Conservation (phyloP, 768 basidiomycete genomes). For the Collybia mongolica region DNA sequence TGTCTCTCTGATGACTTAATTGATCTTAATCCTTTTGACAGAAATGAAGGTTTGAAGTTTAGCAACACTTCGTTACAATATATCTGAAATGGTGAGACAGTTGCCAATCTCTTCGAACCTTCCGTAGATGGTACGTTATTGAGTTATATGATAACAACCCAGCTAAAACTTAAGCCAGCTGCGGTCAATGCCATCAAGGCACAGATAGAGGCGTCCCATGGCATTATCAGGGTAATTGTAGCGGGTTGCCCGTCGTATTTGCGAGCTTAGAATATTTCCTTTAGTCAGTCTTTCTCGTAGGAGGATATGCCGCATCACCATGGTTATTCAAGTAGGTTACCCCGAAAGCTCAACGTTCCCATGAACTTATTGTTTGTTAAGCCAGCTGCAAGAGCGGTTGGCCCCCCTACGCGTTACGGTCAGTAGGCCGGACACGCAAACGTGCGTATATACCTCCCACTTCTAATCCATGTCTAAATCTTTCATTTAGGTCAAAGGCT, state of each 20-base stretch:
- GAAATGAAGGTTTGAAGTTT: conserved; percentile 27
- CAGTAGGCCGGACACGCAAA: conserved; percentile 77
- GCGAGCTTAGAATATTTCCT: neutral
- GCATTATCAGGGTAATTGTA: conserved; percentile 57
- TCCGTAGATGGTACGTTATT: conserved; percentile 54
- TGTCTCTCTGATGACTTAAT: neutral
- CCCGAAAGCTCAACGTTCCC: neutral
- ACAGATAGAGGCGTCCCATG: conserved; percentile 68
- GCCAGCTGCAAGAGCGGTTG: conserved; percentile 71
- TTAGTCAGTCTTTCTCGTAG: conserved; percentile 81
- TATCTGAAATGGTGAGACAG: conserved; percentile 24
- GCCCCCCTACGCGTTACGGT: conserved; percentile 54
- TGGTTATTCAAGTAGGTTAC: conserved; percentile 61
- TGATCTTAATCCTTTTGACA: conserved; percentile 5
- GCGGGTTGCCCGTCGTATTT: neutral
- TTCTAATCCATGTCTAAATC: neutral
- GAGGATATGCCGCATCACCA: conserved; percentile 80
- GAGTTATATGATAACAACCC: neutral
- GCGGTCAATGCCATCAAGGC: conserved; percentile 66
- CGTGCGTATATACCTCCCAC: conserved; percentile 39
- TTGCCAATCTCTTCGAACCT: conserved; percentile 76
- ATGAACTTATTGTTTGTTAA: conserved; percentile 8
- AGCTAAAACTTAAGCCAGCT: conserved; percentile 31
- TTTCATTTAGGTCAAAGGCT: conserved; percentile 66
- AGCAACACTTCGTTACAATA: neutral